Evolutionary conservation across 2,329 filamentous ascomycete species (phyloP).

Genomic region (Cyclaneusma minus): DNA sequence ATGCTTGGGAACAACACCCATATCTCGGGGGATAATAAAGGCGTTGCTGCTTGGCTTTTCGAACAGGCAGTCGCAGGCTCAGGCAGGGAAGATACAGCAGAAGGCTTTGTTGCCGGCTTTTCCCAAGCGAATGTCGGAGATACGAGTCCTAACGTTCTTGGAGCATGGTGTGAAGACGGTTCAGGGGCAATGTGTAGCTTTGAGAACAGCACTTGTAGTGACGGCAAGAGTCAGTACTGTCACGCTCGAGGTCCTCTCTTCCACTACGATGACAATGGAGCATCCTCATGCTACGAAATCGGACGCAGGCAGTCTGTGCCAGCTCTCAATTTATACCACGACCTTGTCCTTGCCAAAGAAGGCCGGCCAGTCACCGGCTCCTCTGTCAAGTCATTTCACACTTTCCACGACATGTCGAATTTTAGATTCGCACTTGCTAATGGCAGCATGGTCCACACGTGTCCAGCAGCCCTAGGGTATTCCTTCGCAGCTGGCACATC

Average conservation of each 20-base stretch:
- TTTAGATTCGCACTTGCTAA: constrained; percentile 63
- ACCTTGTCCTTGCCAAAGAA: constrained; percentile 25
- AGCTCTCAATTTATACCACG: constrained; percentile 42
- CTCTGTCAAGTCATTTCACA: constrained; percentile 68
- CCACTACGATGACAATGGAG: constrained; percentile 50
- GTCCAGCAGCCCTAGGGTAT: constrained; percentile 77
- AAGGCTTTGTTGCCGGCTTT: constrained; percentile 76
- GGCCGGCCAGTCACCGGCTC: constrained; percentile 37
- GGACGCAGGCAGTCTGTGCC: constrained; percentile 55
- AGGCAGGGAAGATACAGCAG: constrained; percentile 35
- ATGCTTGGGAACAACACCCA: constrained; percentile 85
- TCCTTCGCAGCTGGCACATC: constrained; percentile 88
- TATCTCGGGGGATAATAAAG: constrained; percentile 91
- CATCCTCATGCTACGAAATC: constrained; percentile 61
- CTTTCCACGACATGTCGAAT: constrained; percentile 66
- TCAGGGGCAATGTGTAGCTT: constrained; percentile 56
- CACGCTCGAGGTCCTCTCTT: constrained; percentile 62
- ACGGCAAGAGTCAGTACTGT: constrained; percentile 53
- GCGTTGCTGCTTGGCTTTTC: constrained; percentile 73
- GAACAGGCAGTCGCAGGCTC: constrained; percentile 51
- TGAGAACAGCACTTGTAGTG: constrained; percentile 69
- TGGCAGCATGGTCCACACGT: constrained; percentile 55
- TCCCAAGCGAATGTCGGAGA: constrained; percentile 87
- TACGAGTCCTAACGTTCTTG: constrained; percentile 74
- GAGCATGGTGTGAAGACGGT: constrained; percentile 81